phyloP scores from a whole-genome alignment of 805 yeast species.

The Lipomyces chichibuensis region DNA sequence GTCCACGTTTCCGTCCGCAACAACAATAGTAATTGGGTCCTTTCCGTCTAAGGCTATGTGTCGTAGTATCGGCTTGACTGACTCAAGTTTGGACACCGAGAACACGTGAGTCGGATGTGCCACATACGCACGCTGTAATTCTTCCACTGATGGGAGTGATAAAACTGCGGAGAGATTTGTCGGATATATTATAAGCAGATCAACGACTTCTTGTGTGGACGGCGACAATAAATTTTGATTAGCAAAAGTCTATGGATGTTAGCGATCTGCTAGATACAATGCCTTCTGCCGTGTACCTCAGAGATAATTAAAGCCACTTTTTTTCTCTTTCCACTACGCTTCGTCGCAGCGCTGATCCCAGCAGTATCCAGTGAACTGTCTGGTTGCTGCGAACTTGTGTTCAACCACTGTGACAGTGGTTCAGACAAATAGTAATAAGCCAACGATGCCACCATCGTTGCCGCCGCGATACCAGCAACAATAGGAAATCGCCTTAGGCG shows the following conservation, averaged over 20 bases:
- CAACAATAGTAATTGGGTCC: slow-evolving; percentile 18
- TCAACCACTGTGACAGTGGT: slow-evolving; percentile 20
- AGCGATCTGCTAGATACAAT: neutral
- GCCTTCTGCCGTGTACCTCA: slow-evolving; percentile 8
- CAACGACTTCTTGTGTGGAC: slow-evolving; percentile 20
- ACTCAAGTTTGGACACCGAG: slow-evolving; percentile 18
- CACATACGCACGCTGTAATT: slow-evolving; percentile 18
- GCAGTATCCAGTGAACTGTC: neutral
- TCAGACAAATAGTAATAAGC: slow-evolving; percentile 25
- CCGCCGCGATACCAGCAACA: slow-evolving; percentile 12
- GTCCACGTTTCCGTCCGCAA: slow-evolving; percentile 8
- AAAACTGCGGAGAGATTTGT: slow-evolving; percentile 2
- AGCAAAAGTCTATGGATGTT: slow-evolving; percentile 1
- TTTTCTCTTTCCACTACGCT: neutral
- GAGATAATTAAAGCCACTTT: slow-evolving; percentile 25
- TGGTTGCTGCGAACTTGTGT: neutral
- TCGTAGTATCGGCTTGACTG: slow-evolving; percentile 29
- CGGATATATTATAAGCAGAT: slow-evolving; percentile 23
- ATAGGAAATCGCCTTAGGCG: slow-evolving; percentile 1
- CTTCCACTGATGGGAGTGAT: slow-evolving; percentile 13
- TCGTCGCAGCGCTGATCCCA: neutral
- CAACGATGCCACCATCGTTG: slow-evolving; percentile 12
- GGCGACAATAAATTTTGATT: neutral
- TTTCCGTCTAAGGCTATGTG: slow-evolving; percentile 25
- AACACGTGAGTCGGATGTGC: slow-evolving; percentile 25